phyloP scores from a whole-genome alignment of 306 rosid genomes.

The Trifolium dubium region DNA sequence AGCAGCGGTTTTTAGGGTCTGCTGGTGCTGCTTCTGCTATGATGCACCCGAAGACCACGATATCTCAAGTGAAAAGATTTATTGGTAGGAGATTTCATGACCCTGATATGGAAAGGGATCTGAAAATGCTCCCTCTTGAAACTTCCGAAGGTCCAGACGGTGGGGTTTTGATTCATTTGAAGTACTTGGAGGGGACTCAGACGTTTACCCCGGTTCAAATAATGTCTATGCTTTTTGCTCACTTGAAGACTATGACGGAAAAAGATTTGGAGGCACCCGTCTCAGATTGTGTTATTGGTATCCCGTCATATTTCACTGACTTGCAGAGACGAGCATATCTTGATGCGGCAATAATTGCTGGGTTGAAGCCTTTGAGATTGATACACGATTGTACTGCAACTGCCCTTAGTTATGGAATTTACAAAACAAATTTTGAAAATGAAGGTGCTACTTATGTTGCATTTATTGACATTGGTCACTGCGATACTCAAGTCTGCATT shows the following conservation, averaged over 20 bases:
- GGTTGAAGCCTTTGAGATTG: slow-evolving; percentile 85
- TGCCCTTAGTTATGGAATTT: slow-evolving; percentile 96
- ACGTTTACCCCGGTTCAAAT: slow-evolving; percentile 81
- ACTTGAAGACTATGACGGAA: slow-evolving; percentile 76
- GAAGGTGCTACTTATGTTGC: slow-evolving; percentile 63
- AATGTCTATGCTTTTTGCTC: slow-evolving; percentile 87
- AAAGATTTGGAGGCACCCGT: slow-evolving; percentile 64
- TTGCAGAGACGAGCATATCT: slow-evolving; percentile 87
- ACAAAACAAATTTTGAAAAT: slow-evolving; percentile 62
- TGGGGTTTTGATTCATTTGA: slow-evolving; percentile 80
- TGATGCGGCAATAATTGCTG: slow-evolving; percentile 84
- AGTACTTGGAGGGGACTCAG: slow-evolving; percentile 60
- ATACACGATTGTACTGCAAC: slow-evolving; percentile 97
- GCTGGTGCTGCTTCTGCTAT: slow-evolving; percentile 89
- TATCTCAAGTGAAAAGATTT: slow-evolving; percentile 91
- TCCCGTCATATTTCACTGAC: slow-evolving; percentile 85
- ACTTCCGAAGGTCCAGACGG: slow-evolving; percentile 78
- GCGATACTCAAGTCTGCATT: slow-evolving; percentile 88
- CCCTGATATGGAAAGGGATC: slow-evolving; percentile 64
- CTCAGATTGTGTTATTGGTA: slow-evolving; percentile 86
- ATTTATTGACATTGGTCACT: slow-evolving; percentile 92
- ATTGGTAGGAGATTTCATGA: slow-evolving; percentile 69
- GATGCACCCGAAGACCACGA: slow-evolving; percentile 82
- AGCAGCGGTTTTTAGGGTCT: slow-evolving; percentile 96
- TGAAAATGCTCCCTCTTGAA: slow-evolving; percentile 65